phyloP scores from a whole-genome alignment of 2,329 filamentous ascomycete genomes.

The Sclerotinia trifoliorum region DNA sequence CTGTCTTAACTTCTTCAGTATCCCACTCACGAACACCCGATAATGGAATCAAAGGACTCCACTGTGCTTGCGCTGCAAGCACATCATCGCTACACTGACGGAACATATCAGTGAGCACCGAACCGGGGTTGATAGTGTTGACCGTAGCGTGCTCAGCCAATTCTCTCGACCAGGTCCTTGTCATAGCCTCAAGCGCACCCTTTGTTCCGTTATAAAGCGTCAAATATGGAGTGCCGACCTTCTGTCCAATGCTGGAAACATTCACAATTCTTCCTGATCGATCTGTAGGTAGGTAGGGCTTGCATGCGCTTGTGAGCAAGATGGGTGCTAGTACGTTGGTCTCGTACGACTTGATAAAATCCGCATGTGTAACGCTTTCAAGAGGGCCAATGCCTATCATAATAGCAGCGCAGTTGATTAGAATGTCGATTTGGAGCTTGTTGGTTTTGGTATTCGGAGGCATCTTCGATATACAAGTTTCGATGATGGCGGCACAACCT shows the following conservation, averaged over 20 bases:
- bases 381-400: slow-evolving; percentile 59
- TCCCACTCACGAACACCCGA: slow-evolving; percentile 24
- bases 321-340: slow-evolving; percentile 80
- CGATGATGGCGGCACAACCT: slow-evolving; percentile 58
- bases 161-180: slow-evolving; percentile 35
- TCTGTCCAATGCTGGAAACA: slow-evolving; percentile 55
- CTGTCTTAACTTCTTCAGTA: slow-evolving; percentile 21
- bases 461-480: slow-evolving; percentile 45
- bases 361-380: slow-evolving; percentile 56
- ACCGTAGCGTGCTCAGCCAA: slow-evolving; percentile 21
- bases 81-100: slow-evolving; percentile 24
- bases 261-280: slow-evolving; percentile 63
- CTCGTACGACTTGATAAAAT: slow-evolving; percentile 70
- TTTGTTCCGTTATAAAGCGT: slow-evolving; percentile 63
- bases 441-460: slow-evolving; percentile 41
- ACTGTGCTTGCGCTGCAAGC: slow-evolving; percentile 23
- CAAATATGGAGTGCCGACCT: slow-evolving; percentile 56
- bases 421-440: slow-evolving; percentile 69
- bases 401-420: slow-evolving; percentile 80
- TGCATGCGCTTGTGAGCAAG: slow-evolving; percentile 68
- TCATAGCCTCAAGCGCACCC: slow-evolving; percentile 64
- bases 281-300: slow-evolving; percentile 66
- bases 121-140: slow-evolving; percentile 21
- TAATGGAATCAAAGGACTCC: slow-evolving; percentile 22
- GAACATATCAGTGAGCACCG: slow-evolving; percentile 23